Conservation (phyloP, 306 rosid species). For the Gastrolobium villosum region DNA sequence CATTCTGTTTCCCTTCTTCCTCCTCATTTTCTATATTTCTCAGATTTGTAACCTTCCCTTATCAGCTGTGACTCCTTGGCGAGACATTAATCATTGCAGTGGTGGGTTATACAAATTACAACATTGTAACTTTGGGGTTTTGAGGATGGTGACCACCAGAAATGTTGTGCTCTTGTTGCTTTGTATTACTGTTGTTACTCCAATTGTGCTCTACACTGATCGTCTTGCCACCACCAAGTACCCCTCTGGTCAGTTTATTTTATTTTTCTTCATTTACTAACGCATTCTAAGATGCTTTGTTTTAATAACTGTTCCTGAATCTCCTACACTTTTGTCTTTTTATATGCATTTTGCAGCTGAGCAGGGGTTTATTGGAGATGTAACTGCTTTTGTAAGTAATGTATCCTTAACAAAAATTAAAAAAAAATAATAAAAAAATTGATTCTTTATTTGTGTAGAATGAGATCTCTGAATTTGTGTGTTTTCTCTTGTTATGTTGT, state of each 20-base stretch:
- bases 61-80: slow-evolving; percentile 11
- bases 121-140: neutral
- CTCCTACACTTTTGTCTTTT: neutral
- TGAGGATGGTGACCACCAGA: slow-evolving; percentile 62
- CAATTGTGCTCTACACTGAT: slow-evolving; percentile 79
- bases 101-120: neutral
- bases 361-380: slow-evolving; percentile 63
- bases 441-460: neutral
- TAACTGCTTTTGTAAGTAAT: slow-evolving; percentile 69
- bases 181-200: slow-evolving; percentile 78
- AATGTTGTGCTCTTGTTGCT: slow-evolving; percentile 69
- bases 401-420: neutral
- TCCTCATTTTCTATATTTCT: neutral
- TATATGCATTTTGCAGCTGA: slow-evolving; percentile 55
- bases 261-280: neutral
- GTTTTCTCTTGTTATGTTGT: neutral
- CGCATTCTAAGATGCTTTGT: neutral
- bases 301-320: neutral
- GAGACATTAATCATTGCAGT: neutral
- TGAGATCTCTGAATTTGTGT: slow-evolving; percentile 28
- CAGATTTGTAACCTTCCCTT: slow-evolving; percentile 22
- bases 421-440: neutral
- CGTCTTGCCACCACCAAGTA: slow-evolving; percentile 63
- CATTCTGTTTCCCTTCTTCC: slow-evolving; percentile 35
- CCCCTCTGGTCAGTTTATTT: slow-evolving; percentile 61